Percentiles rank a stretch among this genome's conserved stretches.
Conservation (phyloP, 257 asterid species). For the Phtheirospermum japonicum region DNA sequence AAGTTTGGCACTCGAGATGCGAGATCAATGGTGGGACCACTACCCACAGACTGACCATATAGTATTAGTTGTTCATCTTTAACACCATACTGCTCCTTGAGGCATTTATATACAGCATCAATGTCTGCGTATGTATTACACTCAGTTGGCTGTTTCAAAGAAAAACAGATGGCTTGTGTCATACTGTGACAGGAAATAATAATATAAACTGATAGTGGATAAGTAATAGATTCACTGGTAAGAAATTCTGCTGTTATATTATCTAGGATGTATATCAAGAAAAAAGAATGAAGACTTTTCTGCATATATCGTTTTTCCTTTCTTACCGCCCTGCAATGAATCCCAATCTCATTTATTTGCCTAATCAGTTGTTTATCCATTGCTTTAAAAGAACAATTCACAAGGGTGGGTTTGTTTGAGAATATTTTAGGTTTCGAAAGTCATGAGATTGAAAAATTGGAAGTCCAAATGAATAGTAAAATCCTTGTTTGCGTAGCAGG, state of each 20-base stretch:
- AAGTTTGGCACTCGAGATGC: conserved; percentile 82
- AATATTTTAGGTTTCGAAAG: no score
- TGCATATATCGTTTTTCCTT: neutral
- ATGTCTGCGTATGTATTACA: conserved; percentile 97
- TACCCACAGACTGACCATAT: conserved; percentile 98
- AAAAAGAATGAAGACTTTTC: conserved; percentile 4
- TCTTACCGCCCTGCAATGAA: conserved; percentile 1
- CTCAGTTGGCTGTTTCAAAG: conserved; percentile 93
- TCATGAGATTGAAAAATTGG: no score
- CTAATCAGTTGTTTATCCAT: neutral
- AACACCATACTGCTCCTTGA: conserved; percentile 89
- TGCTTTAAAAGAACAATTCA: neutral
- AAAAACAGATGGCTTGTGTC: conserved; percentile 42
- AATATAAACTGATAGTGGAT: conserved; percentile 19
- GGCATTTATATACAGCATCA: conserved; percentile 96
- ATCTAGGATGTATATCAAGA: neutral
- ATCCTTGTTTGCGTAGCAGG: no score
- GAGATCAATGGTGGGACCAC: conserved; percentile 97
- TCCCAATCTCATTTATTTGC: conserved; percentile 10
- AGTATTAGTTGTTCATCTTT: conserved; percentile 88
- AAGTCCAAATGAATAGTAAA: no score
- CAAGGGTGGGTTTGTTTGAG: no score
- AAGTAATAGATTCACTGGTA: neutral
- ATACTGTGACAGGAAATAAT: conserved; percentile 26
- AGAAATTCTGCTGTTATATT: no score